A percentile compares a stretch with the other conserved stretches of the same genome.
phyloP scores from a whole-genome alignment of 192 early-diverging fungal genomes.

The Umbelopsis sp. region DNA sequence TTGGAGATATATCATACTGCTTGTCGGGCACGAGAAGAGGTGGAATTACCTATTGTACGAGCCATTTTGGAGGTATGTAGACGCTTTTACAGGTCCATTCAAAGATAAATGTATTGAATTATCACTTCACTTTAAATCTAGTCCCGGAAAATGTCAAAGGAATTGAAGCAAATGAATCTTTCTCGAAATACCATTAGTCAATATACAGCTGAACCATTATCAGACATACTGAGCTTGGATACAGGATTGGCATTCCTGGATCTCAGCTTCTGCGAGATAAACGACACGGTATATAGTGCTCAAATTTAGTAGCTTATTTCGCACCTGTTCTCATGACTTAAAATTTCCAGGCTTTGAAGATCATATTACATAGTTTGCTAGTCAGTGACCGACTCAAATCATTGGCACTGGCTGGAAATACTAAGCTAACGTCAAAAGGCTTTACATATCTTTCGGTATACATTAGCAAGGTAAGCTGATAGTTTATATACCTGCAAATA shows the following conservation, averaged over 20 bases:
- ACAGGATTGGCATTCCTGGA: constrained; percentile 72
- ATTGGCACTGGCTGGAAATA: constrained; percentile 72
- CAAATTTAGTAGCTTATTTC: neutral
- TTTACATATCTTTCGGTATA: constrained; percentile 75
- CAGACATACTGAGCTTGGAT: constrained; percentile 75
- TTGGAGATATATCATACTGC: constrained; percentile 11
- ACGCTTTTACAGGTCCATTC: neutral
- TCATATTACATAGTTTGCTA: constrained; percentile 73
- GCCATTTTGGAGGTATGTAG: neutral
- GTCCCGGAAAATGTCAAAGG: neutral
- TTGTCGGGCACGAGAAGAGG: constrained; percentile 16
- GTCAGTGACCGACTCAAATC: constrained; percentile 65
- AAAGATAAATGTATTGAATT: neutral
- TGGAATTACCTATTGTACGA: neutral
- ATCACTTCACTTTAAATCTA: neutral
- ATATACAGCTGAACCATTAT: constrained; percentile 64
- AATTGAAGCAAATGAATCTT: constrained; percentile 19
- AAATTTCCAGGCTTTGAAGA: constrained; percentile 54
- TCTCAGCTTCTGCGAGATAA: constrained; percentile 70
- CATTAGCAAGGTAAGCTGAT: constrained; percentile 60
- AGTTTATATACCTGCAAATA: neutral
- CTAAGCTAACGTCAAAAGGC: constrained; percentile 68
- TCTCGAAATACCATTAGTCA: constrained; percentile 51
- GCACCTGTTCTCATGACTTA: neutral
- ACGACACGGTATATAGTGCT: constrained; percentile 61